These are phyloP conservation scores for Lachancea meyersii DNA, from an alignment of 805 yeast species.

Conservation along the genomic window DNA sequence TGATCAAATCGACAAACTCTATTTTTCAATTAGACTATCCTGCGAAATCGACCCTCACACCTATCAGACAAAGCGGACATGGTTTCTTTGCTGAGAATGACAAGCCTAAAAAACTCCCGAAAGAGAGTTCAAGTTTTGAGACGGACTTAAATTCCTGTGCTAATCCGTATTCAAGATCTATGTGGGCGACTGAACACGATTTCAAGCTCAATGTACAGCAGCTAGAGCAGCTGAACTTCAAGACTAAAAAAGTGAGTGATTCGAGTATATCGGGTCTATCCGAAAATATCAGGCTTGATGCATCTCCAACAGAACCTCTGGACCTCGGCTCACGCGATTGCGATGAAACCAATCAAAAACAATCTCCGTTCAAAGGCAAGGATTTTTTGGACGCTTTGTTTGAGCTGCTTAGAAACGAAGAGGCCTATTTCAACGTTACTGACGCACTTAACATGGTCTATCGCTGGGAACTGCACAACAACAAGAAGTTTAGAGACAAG, in stretches of 20 bases:
- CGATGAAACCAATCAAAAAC: neutral
- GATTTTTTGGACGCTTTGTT: slow-evolving; percentile 1
- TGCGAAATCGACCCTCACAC: slow-evolving; percentile 25
- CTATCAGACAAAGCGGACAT: slow-evolving; percentile 28
- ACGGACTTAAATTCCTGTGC: neutral
- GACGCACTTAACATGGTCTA: slow-evolving; percentile 30
- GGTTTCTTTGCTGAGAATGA: slow-evolving; percentile 21
- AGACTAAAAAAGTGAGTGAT: neutral
- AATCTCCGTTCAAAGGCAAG: neutral
- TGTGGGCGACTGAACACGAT: slow-evolving; percentile 38
- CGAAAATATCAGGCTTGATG: neutral
- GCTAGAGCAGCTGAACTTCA: neutral
- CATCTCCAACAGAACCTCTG: slow-evolving; percentile 2
- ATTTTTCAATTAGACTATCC: slow-evolving; percentile 22
- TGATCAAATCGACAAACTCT: slow-evolving; percentile 25
- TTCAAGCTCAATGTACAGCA: slow-evolving; percentile 17
- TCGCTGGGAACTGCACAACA: slow-evolving; percentile 29
- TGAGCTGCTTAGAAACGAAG: slow-evolving; percentile 33
- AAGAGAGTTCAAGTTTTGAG: neutral
- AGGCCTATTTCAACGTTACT: slow-evolving; percentile 30
- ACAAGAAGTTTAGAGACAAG: slow-evolving; percentile 27
- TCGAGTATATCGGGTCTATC: neutral
- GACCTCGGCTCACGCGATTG: too few relatives aligned
- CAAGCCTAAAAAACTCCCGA: neutral
- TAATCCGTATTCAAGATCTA: slow-evolving; percentile 41